Evolutionary conservation across 2,329 filamentous ascomycete species (phyloP).

Genomic region (Penicillium sp.): DNA sequence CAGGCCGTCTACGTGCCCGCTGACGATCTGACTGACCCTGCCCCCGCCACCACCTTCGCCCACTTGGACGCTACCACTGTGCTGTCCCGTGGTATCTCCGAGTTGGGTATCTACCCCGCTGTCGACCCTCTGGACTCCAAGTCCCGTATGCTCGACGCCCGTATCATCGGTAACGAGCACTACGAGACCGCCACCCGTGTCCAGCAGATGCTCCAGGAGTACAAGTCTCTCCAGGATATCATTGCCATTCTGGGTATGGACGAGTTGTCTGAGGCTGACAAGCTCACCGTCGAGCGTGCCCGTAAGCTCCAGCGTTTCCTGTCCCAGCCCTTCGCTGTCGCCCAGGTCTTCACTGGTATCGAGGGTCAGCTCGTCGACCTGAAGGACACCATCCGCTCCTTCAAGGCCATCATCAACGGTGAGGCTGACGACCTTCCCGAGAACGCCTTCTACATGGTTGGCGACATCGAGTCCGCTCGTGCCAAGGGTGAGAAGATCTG

Average conservation of each 20-base stretch:
- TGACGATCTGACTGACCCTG: slow-evolving; percentile 99
- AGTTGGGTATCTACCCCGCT: slow-evolving; percentile 99
- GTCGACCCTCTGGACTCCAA: slow-evolving; percentile 99
- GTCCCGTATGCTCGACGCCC: slow-evolving; percentile 98
- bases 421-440: slow-evolving; percentile 96
- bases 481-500: slow-evolving; percentile 99
- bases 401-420: slow-evolving; percentile 94
- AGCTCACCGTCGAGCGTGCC: slow-evolving; percentile 99
- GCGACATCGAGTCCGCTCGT: slow-evolving; percentile 86
- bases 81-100: slow-evolving; percentile 99
- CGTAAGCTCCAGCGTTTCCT: slow-evolving; percentile 99
- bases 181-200: slow-evolving; percentile 91
- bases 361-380: slow-evolving; percentile 96
- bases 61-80: slow-evolving; percentile 99
- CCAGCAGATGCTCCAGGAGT: slow-evolving; percentile 99
- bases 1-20: slow-evolving; percentile 99
- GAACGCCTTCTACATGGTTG: slow-evolving; percentile 96
- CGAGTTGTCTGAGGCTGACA: slow-evolving; percentile 97
- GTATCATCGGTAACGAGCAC: slow-evolving; percentile 97
- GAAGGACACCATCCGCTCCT: slow-evolving; percentile 95
- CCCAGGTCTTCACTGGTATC: slow-evolving; percentile 68
- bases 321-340: slow-evolving; percentile 95
- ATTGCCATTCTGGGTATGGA: slow-evolving; percentile 99
- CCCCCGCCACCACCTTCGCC: slow-evolving; percentile 97
- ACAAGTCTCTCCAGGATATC: slow-evolving; percentile 99